Base-by-base conservation (phyloP, 768 basidiomycete genomes). In the Russula earlei region DNA sequence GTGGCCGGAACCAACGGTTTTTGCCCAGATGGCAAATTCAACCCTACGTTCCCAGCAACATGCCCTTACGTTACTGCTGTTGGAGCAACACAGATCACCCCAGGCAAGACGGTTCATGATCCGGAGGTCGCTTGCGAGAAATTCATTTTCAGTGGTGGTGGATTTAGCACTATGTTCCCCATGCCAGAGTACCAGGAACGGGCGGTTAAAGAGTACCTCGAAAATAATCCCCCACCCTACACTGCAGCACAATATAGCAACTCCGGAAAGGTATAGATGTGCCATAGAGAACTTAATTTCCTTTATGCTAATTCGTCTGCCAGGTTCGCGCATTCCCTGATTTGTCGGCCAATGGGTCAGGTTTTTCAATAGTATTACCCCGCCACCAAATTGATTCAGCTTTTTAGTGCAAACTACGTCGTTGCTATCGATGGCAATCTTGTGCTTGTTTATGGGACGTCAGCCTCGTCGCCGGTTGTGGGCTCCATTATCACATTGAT, bases 31-130 rank as follows among this genome's bases (percentile, higher is more conserved):
- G 27, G 2, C 8, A 61, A 62, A 36, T 77, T 78, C 65, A 75
- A 70, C 57, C 76, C 74, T 0, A 59, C 44, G 17, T 77, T 76
- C 69, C 77, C 77, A 0, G 69, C 61, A 20, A 68, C 69, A 3
- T 77, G 77, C 51, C 73, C 77, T 20, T 78, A 67, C 54, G 63
- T 78, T 29, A 70, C 64, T 19, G 54, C 63, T 15, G 68, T 74
- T 55, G 70, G 75, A 31, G 65, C 70, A 19, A 74, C 74, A 8
- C 72, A 72, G 56, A 60, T 73, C 22, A 67, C 67, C 19, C 68
- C 69, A 1, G 63, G 63, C 33, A 54, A 64, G 29, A 68, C 67
- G 40, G 65, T 72, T 14, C 57, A 59, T n/a, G 67, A 71, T n/a
- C 71, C 71, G 0, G 72, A 74, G 58, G 65, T 66, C 47, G 72